Percentiles rank a stretch among this genome's conserved stretches.
phyloP scores from a whole-genome alignment of 495 filamentous ascomycete species.

The Hypoxylon intermedium region DNA sequence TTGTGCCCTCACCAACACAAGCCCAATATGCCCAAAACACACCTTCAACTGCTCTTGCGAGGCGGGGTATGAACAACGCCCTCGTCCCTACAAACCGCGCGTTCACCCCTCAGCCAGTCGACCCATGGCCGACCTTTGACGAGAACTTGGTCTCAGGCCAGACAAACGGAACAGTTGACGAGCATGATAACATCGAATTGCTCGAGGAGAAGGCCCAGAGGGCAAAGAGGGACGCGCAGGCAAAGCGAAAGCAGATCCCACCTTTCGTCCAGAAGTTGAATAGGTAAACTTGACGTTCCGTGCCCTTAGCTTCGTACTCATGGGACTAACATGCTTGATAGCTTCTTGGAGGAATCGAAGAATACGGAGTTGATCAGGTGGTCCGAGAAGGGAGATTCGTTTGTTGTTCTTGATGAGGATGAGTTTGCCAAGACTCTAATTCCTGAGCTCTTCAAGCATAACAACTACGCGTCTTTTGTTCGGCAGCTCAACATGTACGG shows the following conservation, averaged over 20 bases:
- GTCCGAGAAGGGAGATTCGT: conserved; percentile 95
- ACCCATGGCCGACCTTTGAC: conserved; percentile 58
- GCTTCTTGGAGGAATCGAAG: conserved; percentile 89
- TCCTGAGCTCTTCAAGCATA: conserved; percentile 98
- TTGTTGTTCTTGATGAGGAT: conserved; percentile 96
- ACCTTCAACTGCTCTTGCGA: conserved; percentile 70
- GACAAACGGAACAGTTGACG: conserved; percentile 53
- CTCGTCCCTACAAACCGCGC: conserved; percentile 57
- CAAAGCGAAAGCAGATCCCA: conserved; percentile 91
- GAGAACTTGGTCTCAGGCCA: conserved; percentile 46
- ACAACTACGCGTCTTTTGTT: conserved; percentile 98
- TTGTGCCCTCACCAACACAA: conserved; percentile 52
- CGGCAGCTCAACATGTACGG: conserved; percentile 99
- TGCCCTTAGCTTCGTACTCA: not conserved
- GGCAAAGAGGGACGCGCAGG: conserved; percentile 82
- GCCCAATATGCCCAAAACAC: conserved; percentile 48
- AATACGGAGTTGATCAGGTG: conserved; percentile 96
- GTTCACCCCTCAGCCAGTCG: conserved; percentile 52
- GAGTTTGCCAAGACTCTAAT: conserved; percentile 98
- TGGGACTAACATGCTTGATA: conserved; percentile 45
- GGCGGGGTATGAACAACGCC: conserved; percentile 69
- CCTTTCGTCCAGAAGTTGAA: conserved; percentile 98
- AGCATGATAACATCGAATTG: conserved; percentile 74
- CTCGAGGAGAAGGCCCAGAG: conserved; percentile 75
- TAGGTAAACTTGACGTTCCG: conserved; percentile 68